These are phyloP conservation scores for Oryza punctata DNA, from an alignment of 176 grass and related monocot species.

Conservation along the genomic window DNA sequence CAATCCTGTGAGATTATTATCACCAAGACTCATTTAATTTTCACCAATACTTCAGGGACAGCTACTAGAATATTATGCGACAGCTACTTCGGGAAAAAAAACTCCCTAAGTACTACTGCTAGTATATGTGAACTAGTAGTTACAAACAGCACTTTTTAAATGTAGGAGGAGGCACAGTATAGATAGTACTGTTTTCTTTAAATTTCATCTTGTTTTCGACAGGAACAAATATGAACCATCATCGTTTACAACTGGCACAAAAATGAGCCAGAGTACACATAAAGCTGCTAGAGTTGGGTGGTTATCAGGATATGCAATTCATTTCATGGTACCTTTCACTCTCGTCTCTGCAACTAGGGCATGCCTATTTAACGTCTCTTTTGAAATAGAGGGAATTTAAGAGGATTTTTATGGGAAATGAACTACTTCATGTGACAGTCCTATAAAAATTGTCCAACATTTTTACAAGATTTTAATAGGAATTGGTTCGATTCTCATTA, in stretches of 20 bases:
- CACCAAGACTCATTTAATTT: slow-evolving; percentile 18
- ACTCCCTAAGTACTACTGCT: neutral
- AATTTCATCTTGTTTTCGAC: neutral
- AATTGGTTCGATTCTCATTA: too few relatives aligned
- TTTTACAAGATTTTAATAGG: too few relatives aligned
- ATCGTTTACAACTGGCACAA: neutral
- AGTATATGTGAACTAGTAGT: too few relatives aligned
- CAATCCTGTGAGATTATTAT: neutral
- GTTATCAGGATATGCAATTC: neutral
- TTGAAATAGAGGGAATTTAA: too few relatives aligned
- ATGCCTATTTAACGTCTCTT: neutral
- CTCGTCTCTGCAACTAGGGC: too few relatives aligned
- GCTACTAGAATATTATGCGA: neutral
- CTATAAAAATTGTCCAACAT: too few relatives aligned
- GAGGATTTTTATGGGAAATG: too few relatives aligned
- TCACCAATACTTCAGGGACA: neutral
- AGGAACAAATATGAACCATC: neutral
- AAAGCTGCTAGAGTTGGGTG: neutral
- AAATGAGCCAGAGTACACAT: slow-evolving; percentile 7
- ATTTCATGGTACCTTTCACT: neutral
- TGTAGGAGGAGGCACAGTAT: neutral
- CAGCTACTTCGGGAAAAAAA: neutral
- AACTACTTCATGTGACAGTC: too few relatives aligned
- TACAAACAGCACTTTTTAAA: neutral
- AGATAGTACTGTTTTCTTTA: neutral